phyloP scores from a whole-genome alignment of 163 green algal species.

The Chlamydomonas reinhardtii region DNA sequence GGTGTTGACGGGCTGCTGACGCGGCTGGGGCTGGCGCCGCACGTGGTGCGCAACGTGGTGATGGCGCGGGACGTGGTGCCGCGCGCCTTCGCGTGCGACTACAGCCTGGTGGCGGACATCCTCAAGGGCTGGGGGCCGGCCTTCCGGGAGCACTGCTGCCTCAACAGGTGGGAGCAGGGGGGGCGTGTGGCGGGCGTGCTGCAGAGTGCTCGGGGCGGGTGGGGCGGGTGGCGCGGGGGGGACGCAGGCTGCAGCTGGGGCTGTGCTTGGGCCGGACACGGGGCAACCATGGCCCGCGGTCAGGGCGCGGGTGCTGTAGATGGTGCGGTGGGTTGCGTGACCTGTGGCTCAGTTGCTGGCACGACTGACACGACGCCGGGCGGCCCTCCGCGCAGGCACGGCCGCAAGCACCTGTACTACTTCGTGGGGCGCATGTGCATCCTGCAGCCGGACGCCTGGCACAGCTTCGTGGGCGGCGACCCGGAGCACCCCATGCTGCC shows the following conservation, averaged over 20 bases:
- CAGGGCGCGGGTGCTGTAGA: too few relatives aligned
- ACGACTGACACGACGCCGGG: too few relatives aligned
- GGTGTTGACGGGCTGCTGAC: slow-evolving; percentile 71
- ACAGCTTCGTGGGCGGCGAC: slow-evolving; percentile 60
- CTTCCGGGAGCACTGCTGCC: slow-evolving; percentile 82
- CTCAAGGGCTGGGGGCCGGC: slow-evolving; percentile 62
- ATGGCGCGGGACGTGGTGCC: slow-evolving; percentile 98
- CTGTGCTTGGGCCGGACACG: too few relatives aligned
- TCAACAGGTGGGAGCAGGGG: slow-evolving; percentile 43
- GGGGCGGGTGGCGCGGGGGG: neutral
- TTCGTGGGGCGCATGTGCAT: slow-evolving; percentile 85
- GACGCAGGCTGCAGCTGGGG: neutral
- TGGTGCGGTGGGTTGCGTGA: too few relatives aligned
- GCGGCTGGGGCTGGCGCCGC: slow-evolving; percentile 75
- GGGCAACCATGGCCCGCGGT: too few relatives aligned
- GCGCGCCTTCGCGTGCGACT: slow-evolving; percentile 97
- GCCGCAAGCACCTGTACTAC: slow-evolving; percentile 86
- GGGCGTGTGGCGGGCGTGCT: too few relatives aligned
- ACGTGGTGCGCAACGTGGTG: slow-evolving; percentile 87
- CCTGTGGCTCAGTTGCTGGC: too few relatives aligned
- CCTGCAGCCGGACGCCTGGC: slow-evolving; percentile 72
- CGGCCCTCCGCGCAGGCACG: neutral
- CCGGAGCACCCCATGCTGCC: slow-evolving; percentile 89
- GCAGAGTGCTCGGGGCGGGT: neutral
- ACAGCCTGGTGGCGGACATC: slow-evolving; percentile 87